Evolutionary conservation across 495 filamentous ascomycete species (phyloP).

Genomic region (Endocarpon pusillum): DNA sequence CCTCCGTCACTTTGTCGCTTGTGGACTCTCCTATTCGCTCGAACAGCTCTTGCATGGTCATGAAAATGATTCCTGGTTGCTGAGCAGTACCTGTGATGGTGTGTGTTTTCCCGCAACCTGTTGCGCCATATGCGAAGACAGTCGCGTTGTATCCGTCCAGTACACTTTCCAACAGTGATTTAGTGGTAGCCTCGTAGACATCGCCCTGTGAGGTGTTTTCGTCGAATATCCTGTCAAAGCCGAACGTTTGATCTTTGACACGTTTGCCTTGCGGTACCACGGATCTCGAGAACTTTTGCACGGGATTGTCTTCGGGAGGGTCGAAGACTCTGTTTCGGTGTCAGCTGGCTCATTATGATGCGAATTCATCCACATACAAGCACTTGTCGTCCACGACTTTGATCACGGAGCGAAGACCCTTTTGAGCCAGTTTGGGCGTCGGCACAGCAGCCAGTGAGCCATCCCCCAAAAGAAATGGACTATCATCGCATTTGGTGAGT

Average conservation of each 20-base stretch:
- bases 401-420: constrained; percentile 78
- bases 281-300: constrained; percentile 75
- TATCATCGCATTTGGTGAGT: constrained; percentile 62
- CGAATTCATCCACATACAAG: constrained; percentile 65
- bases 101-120: constrained; percentile 95
- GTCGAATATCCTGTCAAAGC: constrained; percentile 93
- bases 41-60: constrained; percentile 97
- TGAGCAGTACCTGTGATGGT: constrained; percentile 92
- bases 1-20: constrained; percentile 71
- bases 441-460: constrained; percentile 77
- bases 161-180: constrained; percentile 76
- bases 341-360: not conserved
- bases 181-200: constrained; percentile 90
- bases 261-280: constrained; percentile 76
- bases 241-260: constrained; percentile 95
- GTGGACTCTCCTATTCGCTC: constrained; percentile 79
- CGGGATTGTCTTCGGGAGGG: constrained; percentile 87
- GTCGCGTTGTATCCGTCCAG: constrained; percentile 97
- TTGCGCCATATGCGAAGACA: constrained; percentile 96
- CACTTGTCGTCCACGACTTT: constrained; percentile 95
- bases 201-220: constrained; percentile 86
- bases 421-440: constrained; percentile 63
- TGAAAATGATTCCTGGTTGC: constrained; percentile 92
- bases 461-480: constrained; percentile 82
- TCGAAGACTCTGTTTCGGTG: constrained; percentile 63